Evolutionary conservation across 768 basidiomycete species (phyloP).

Genomic region (Mycena galericulata): DNA sequence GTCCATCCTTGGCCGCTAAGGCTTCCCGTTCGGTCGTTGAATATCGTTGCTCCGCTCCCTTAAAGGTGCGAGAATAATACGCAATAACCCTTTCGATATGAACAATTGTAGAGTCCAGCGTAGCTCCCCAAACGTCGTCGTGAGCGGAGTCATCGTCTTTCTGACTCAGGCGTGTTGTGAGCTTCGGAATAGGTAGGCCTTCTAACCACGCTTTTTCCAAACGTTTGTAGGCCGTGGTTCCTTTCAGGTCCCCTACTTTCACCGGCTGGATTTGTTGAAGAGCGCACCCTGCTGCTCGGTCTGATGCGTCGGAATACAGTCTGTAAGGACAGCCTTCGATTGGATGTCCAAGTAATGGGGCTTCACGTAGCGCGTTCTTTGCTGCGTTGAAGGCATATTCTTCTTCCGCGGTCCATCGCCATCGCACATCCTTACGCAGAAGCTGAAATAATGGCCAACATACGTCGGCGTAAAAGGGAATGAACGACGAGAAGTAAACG

Average conservation of each 20-base stretch:
- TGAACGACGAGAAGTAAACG: constrained; percentile 11
- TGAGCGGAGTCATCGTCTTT: not conserved
- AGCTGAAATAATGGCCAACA: constrained; percentile 14
- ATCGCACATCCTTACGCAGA: not conserved
- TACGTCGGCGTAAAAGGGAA: constrained; percentile 24
- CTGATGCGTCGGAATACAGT: not conserved
- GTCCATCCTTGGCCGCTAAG: not conserved
- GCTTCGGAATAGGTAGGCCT: not conserved
- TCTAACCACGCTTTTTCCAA: not conserved
- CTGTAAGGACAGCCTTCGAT: not conserved
- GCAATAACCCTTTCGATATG: not conserved
- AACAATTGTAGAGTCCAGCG: constrained; percentile 4
- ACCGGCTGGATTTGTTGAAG: too few species aligned
- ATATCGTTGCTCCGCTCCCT: not conserved
- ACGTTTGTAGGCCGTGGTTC: not conserved
- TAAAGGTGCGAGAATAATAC: too few species aligned
- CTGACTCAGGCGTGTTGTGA: not conserved
- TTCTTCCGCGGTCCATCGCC: constrained; percentile 16
- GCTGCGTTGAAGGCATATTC: constrained; percentile 34
- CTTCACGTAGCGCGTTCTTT: constrained; percentile 32
- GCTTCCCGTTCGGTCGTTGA: not conserved
- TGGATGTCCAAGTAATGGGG: constrained; percentile 38
- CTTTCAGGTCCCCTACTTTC: not conserved
- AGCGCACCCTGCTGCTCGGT: not conserved
- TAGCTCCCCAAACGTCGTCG: not conserved